Percentiles rank a stretch among this genome's conserved stretches.
phyloP scores from a whole-genome alignment of 768 basidiomycete species.

The Russula emetica region DNA sequence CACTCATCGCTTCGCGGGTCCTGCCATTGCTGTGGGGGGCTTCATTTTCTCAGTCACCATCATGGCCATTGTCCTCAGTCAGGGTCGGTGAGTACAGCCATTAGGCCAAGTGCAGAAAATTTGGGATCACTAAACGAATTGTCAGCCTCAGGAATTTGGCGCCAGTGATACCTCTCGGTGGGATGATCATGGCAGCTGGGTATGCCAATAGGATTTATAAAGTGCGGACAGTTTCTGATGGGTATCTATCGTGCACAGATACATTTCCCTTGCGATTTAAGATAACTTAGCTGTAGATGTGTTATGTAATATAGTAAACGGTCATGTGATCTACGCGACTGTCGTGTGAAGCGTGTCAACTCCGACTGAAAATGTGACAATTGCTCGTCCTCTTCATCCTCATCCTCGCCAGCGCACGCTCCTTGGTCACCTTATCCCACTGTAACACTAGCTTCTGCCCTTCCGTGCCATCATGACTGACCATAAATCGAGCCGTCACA shows the following conservation, averaged over 20 bases:
- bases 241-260: slow-evolving; percentile 36
- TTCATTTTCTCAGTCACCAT: slow-evolving; percentile 63
- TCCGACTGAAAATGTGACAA: slow-evolving; percentile 41
- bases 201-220: slow-evolving; percentile 35
- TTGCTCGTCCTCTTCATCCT: not conserved
- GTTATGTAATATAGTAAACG: slow-evolving; percentile 20
- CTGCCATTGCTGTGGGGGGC: slow-evolving; percentile 56
- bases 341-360: slow-evolving; percentile 36
- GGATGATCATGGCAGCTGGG: slow-evolving; percentile 63
- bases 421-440: slow-evolving; percentile 1
- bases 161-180: slow-evolving; percentile 66
- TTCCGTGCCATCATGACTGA: slow-evolving; percentile 21
- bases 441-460: slow-evolving; percentile 1
- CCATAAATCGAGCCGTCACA: slow-evolving; percentile 31
- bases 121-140: not conserved
- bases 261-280: slow-evolving; percentile 48
- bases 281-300: not conserved
- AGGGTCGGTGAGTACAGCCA: slow-evolving; percentile 38
- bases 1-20: slow-evolving; percentile 58
- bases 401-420: slow-evolving; percentile 15
- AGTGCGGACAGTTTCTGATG: not conserved
- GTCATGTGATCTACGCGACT: slow-evolving; percentile 44
- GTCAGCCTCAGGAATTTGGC: slow-evolving; percentile 51
- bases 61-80: slow-evolving; percentile 48
- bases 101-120: not conserved